Conservation (phyloP, 2,329 filamentous ascomycete species). For the Diaporthe sp. region DNA sequence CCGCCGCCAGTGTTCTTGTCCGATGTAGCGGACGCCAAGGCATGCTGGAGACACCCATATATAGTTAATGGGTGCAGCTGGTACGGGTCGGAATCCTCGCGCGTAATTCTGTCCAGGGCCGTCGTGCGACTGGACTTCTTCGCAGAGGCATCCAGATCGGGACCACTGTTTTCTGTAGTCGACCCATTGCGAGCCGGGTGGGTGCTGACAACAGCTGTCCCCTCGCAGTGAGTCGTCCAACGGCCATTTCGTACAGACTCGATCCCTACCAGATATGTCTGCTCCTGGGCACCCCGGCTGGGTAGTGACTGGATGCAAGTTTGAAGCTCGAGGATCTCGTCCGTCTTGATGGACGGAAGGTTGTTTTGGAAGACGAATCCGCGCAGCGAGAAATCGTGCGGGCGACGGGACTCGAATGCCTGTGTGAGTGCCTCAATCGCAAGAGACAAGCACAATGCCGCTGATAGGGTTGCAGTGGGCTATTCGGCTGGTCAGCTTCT, state of each 20-base stretch:
- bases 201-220: not conserved
- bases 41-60: not conserved
- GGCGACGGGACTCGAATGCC: not conserved
- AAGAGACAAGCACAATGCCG: not conserved
- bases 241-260: not conserved
- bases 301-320: not conserved
- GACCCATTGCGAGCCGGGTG: not conserved
- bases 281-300: not conserved
- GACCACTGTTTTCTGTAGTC: accelerated
- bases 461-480: not conserved
- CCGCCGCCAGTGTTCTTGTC: not conserved
- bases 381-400: not conserved
- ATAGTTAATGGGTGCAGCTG: not conserved
- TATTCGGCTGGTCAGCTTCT: not conserved
- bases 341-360: not conserved
- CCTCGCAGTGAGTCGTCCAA: not conserved
- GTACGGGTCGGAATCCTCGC: not conserved
- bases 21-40: not conserved
- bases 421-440: not conserved
- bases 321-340: not conserved
- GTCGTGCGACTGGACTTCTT: not conserved
- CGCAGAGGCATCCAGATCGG: no score
- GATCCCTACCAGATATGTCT: not conserved
- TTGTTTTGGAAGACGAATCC: not conserved
- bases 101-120: not conserved